Evolutionary conservation across 176 grass and related monocot genomes (phyloP).

Genomic region (Zoysia pacifica): DNA sequence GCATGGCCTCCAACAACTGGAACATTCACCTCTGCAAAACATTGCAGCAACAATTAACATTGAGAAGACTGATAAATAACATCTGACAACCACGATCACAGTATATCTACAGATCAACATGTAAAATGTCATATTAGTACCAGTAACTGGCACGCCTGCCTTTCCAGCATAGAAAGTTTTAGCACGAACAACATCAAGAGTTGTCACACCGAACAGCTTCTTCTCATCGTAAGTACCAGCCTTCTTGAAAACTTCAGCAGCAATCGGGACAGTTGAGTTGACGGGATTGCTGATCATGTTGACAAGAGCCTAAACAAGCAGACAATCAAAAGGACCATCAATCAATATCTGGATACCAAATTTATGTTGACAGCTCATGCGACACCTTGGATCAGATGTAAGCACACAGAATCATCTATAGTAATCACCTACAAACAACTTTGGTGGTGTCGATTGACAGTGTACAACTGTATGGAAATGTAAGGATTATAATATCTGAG

Average conservation of each 20-base stretch:
- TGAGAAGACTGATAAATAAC: not conserved
- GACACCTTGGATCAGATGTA: not conserved
- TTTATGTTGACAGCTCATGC: not conserved
- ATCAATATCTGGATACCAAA: conserved; percentile 1
- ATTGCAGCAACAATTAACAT: not conserved
- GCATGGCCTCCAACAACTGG: conserved; percentile 91
- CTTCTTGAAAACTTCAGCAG: conserved; percentile 95
- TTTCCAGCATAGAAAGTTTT: conserved; percentile 94
- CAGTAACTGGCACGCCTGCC: conserved; percentile 66
- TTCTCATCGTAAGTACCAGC: conserved; percentile 81
- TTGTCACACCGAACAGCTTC: conserved; percentile 92
- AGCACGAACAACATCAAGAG: conserved; percentile 84
- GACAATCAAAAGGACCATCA: not conserved
- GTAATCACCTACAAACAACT: not conserved
- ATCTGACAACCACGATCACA: not conserved
- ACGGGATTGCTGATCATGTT: conserved; percentile 99
- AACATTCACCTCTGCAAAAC: conserved; percentile 73
- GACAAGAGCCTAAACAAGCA: conserved; percentile 61
- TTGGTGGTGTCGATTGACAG: not conserved
- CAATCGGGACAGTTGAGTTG: conserved; percentile 84
- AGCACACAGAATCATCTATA: not conserved
- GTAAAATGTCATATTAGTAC: conserved; percentile 29
- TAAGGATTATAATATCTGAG: not conserved
- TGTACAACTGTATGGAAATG: not conserved
- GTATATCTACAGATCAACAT: not conserved